Percentiles rank a stretch among this genome's conserved stretches.
These are phyloP conservation scores for Talaromyces pinophilus DNA, from an alignment of 2,329 filamentous ascomycete species.

Conservation along the genomic window DNA sequence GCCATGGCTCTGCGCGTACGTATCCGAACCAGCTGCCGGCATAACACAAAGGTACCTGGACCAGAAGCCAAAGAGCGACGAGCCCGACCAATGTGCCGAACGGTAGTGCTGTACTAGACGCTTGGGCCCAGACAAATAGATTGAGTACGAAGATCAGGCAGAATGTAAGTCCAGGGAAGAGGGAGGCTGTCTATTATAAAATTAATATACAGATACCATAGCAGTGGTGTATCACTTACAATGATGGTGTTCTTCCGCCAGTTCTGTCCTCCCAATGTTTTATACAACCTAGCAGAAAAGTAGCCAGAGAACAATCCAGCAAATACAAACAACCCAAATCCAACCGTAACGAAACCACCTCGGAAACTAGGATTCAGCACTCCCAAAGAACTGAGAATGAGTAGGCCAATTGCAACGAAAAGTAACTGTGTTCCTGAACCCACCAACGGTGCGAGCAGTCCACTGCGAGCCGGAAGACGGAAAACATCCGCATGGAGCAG, in stretches of 20 bases:
- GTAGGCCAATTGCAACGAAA: slow-evolving; percentile 74
- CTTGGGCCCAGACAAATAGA: slow-evolving; percentile 86
- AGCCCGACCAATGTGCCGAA: slow-evolving; percentile 76
- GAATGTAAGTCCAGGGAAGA: slow-evolving; percentile 79
- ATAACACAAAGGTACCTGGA: slow-evolving; percentile 84
- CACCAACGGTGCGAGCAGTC: slow-evolving; percentile 74
- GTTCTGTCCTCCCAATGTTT: slow-evolving; percentile 74
- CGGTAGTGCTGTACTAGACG: slow-evolving; percentile 82
- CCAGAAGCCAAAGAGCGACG: slow-evolving; percentile 75
- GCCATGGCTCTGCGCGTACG: slow-evolving; percentile 66
- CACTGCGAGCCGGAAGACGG: slow-evolving; percentile 68
- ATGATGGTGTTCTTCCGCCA: slow-evolving; percentile 75
- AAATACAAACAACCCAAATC: slow-evolving; percentile 78
- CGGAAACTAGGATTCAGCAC: slow-evolving; percentile 83
- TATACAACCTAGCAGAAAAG: slow-evolving; percentile 80
- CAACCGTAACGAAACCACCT: slow-evolving; percentile 85
- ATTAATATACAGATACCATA: slow-evolving; percentile 25
- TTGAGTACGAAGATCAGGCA: slow-evolving; percentile 76
- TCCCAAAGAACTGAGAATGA: slow-evolving; percentile 72
- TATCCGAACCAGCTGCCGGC: slow-evolving; percentile 77
- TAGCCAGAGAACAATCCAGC: slow-evolving; percentile 84
- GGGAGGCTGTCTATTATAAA: slow-evolving; percentile 60
- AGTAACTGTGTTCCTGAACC: slow-evolving; percentile 85
- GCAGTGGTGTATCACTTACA: slow-evolving; percentile 34
- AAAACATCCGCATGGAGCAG: slow-evolving; percentile 87